phyloP scores from a whole-genome alignment of 2,329 filamentous ascomycete species.

The Ascocoryne sarcoides region DNA sequence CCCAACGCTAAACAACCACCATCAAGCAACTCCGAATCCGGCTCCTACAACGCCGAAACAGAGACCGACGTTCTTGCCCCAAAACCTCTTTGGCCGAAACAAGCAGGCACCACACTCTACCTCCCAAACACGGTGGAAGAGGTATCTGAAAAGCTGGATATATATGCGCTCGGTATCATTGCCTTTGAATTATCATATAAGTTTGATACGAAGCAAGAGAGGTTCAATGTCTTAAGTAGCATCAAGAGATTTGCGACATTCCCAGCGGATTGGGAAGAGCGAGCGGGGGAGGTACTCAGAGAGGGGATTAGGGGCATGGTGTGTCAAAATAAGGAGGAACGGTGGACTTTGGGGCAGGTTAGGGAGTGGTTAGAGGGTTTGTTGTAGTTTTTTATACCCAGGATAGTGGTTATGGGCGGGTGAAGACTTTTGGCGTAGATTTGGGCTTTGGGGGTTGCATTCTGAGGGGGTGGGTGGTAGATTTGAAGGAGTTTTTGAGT shows the following conservation, averaged over 20 bases:
- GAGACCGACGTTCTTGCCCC: constrained; percentile 31
- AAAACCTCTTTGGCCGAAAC: background rate
- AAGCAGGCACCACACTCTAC: constrained; percentile 51
- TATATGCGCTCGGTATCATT: constrained; percentile 54
- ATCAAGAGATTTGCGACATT: constrained; percentile 23
- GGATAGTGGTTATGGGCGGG: too few relatives aligned
- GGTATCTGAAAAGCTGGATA: constrained; percentile 43
- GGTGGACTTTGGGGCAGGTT: constrained; percentile 6
- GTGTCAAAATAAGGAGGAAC: constrained; percentile 4
- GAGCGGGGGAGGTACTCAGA: constrained; percentile 10
- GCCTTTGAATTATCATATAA: constrained; percentile 51
- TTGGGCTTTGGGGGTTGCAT: too few relatives aligned
- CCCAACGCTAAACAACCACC: constrained; percentile 13
- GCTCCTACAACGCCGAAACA: constrained; percentile 1
- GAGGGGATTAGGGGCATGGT: constrained; percentile 18
- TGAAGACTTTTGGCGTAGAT: too few relatives aligned
- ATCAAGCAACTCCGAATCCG: constrained; percentile 1
- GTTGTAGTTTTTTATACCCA: too few relatives aligned
- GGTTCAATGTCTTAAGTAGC: constrained; percentile 33
- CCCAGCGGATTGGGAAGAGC: constrained; percentile 17
- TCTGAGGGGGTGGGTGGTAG: too few relatives aligned
- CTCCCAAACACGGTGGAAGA: constrained; percentile 31
- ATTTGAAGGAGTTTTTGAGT: too few relatives aligned
- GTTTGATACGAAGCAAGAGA: constrained; percentile 43
- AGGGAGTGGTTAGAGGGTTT: constrained; percentile 3